Conservation (phyloP, 73 alveolate genomes). For the Stentor roeselii region DNA sequence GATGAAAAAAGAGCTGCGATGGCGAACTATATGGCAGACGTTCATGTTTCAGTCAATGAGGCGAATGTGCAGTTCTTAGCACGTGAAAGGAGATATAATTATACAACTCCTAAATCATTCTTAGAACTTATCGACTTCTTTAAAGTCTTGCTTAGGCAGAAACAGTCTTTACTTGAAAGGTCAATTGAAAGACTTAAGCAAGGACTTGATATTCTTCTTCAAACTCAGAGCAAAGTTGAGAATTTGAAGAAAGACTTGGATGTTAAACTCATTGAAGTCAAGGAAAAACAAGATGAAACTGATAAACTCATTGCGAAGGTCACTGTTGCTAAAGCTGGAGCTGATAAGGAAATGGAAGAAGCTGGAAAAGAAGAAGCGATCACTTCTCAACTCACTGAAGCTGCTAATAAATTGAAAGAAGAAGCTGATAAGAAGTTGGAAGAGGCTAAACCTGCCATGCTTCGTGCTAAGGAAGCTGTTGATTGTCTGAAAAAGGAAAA, state of each 20-base stretch:
- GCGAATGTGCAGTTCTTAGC: conserved; percentile 89
- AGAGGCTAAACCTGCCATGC: conserved; percentile 93
- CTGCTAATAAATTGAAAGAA: conserved; percentile 91
- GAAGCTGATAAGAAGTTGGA: conserved; percentile 79
- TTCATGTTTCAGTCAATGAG: conserved; percentile 94
- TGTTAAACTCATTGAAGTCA: conserved; percentile 97
- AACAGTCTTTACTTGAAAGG: conserved; percentile 85
- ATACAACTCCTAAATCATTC: conserved; percentile 99
- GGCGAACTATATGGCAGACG: conserved; percentile 86
- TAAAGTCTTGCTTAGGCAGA: conserved; percentile 90
- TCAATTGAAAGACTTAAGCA: conserved; percentile 92
- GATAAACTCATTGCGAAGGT: conserved; percentile 93
- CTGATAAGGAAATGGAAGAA: conserved; percentile 91
- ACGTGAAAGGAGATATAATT: conserved; percentile 95
- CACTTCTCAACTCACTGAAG: conserved; percentile 77
- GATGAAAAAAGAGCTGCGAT: conserved; percentile 66
- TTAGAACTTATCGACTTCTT: conserved; percentile 97
- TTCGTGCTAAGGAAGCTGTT: conserved; percentile 93
- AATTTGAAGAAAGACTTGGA: conserved; percentile 95
- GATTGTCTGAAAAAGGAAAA: conserved; percentile 82
- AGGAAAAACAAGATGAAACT: conserved; percentile 93
- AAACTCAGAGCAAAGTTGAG: conserved; percentile 93
- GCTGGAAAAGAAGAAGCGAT: conserved; percentile 97
- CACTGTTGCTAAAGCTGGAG: conserved; percentile 95
- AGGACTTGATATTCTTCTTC: conserved; percentile 94